These are phyloP conservation scores for Candida sanyaensis DNA, from an alignment of 1,139 yeast species.

Conservation along the genomic window DNA sequence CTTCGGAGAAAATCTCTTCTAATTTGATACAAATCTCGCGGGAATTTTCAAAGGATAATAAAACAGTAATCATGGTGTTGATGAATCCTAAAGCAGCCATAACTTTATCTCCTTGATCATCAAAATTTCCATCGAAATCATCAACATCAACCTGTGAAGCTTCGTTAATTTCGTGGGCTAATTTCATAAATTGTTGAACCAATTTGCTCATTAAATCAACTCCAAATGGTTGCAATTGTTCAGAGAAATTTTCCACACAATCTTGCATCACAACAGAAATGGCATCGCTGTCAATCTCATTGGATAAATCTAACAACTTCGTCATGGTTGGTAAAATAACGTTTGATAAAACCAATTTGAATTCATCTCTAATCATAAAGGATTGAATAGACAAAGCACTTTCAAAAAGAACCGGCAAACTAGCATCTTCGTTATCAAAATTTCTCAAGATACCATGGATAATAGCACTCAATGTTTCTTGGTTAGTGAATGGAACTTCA, in stretches of 20 bases:
- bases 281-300: conserved; percentile 84
- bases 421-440: conserved; percentile 43
- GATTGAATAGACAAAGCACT: conserved; percentile 88
- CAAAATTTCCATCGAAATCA: conserved; percentile 43
- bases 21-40: conserved; percentile 63
- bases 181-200: conserved; percentile 75
- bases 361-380: conserved; percentile 63
- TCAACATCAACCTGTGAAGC: conserved; percentile 53
- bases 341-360: conserved; percentile 65
- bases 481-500: conserved; percentile 56
- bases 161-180: conserved; percentile 70
- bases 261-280: conserved; percentile 93
- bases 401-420: conserved; percentile 79
- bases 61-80: conserved; percentile 85
- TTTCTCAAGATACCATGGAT: conserved; percentile 70
- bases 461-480: conserved; percentile 50
- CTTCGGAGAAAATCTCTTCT: conserved; percentile 76
- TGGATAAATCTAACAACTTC: conserved; percentile 69
- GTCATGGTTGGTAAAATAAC: conserved; percentile 85
- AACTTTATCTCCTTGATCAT: conserved; percentile 71
- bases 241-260: conserved; percentile 85
- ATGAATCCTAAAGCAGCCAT: conserved; percentile 87
- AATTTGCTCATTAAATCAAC: conserved; percentile 79
- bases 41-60: conserved; percentile 84
- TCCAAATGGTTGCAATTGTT: conserved; percentile 92